Conservation (phyloP, 1,139 yeast genomes). For the Suhomyces chickasaworum region DNA sequence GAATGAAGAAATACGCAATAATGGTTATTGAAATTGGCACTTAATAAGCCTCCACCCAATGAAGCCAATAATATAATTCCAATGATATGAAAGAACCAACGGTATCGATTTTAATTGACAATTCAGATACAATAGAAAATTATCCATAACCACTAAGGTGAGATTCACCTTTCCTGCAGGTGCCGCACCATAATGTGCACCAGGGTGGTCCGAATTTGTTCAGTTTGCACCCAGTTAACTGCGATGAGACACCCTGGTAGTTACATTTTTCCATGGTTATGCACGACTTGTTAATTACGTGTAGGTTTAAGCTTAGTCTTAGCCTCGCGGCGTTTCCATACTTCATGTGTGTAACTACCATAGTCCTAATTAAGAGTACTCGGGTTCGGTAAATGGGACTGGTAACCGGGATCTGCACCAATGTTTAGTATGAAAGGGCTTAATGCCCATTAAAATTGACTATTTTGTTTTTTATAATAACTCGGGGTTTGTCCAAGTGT, state of each 20-base stretch:
- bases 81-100: neutral
- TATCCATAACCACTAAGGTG: constrained; percentile 5
- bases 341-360: neutral
- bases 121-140: neutral
- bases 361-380: neutral
- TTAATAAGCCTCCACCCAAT: neutral
- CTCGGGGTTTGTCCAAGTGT: too few relatives aligned
- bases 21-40: neutral
- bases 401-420: too few relatives aligned
- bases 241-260: constrained; percentile 4
- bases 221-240: neutral
- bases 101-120: neutral
- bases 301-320: too few relatives aligned
- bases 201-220: neutral
- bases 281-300: neutral
- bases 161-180: neutral
- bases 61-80: neutral
- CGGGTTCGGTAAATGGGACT: too few relatives aligned
- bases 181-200: neutral
- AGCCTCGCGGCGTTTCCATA: too few relatives aligned
- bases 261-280: neutral
- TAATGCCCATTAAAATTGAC: neutral
- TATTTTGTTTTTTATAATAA: neutral
- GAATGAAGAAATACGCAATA: constrained; percentile 1
- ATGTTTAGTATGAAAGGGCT: neutral